Percentiles rank a stretch among this genome's conserved stretches.
phyloP scores from a whole-genome alignment of 1,284 basidiomycete species.

The Malassezia yamatoensis region DNA sequence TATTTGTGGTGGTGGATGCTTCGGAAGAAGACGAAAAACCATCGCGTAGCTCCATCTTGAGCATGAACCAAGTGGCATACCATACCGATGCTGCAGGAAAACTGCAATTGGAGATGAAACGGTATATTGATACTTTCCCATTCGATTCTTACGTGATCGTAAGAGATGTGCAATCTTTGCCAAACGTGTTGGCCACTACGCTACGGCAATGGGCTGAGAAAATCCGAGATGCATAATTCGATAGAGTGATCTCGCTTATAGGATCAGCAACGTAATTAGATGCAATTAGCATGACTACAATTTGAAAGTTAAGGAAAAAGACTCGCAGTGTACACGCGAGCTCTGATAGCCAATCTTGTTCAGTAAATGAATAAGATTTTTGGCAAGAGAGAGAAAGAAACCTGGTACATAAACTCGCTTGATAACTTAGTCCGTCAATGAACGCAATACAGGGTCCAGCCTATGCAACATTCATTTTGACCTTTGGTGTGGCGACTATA shows the following conservation, averaged over 20 bases:
- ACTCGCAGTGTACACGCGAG: too few relatives aligned
- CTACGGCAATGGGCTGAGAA: slow-evolving; percentile 65
- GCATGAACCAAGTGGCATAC: slow-evolving; percentile 86
- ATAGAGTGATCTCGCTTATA: slow-evolving; percentile 6
- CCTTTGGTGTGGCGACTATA: too few relatives aligned
- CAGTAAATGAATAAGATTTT: too few relatives aligned
- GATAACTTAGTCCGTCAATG: too few relatives aligned
- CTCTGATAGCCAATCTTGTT: too few relatives aligned
- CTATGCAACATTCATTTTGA: too few relatives aligned
- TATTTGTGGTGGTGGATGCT: slow-evolving; percentile 92
- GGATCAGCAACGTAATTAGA: slow-evolving; percentile 8
- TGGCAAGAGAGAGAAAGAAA: too few relatives aligned
- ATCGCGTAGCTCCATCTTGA: slow-evolving; percentile 67
- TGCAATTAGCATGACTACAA: slow-evolving; percentile 12
- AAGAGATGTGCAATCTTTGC: slow-evolving; percentile 78
- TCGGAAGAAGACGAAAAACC: slow-evolving; percentile 49
- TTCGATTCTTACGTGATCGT: slow-evolving; percentile 96
- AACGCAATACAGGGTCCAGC: too few relatives aligned
- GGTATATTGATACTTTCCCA: slow-evolving; percentile 86
- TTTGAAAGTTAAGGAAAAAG: neutral
- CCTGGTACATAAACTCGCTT: too few relatives aligned
- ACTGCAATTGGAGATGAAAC: slow-evolving; percentile 77
- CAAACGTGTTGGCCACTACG: slow-evolving; percentile 80
- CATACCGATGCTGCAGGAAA: slow-evolving; percentile 58
- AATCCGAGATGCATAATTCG: slow-evolving; percentile 30